These are phyloP conservation scores for Nicotiana obtusifolia DNA, from an alignment of 257 asterid genomes.

Conservation along the genomic window DNA sequence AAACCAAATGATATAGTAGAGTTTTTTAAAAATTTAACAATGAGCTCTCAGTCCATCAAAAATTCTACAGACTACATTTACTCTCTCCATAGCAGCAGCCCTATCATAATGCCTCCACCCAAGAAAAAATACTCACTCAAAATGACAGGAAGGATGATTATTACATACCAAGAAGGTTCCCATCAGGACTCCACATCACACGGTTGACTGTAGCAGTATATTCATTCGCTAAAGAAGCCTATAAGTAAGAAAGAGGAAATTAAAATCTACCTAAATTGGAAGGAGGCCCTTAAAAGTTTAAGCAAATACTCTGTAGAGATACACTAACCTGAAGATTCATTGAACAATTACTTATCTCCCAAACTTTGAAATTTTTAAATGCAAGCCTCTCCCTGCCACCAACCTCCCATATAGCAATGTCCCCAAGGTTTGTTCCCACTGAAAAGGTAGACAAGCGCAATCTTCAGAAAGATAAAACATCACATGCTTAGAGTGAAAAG, in stretches of 20 bases:
- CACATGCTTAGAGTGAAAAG: neutral
- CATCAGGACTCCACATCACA: conserved; percentile 65
- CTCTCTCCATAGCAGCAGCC: neutral
- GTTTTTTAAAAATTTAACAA: neutral
- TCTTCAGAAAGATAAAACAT: conserved; percentile 7
- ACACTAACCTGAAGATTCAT: conserved; percentile 46
- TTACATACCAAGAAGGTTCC: conserved; percentile 43
- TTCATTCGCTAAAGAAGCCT: conserved; percentile 56
- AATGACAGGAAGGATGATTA: neutral
- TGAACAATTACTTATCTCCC: conserved; percentile 55
- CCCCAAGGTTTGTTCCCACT: conserved; percentile 71
- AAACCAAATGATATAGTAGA: neutral
- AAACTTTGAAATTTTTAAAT: conserved; percentile 42
- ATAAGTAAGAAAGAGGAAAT: conserved; percentile 16
- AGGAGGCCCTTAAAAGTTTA: neutral
- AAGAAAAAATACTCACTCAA: neutral
- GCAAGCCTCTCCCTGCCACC: conserved; percentile 40
- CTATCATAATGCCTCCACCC: neutral
- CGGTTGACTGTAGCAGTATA: conserved; percentile 57
- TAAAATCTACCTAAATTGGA: neutral
- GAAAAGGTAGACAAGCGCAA: conserved; percentile 5
- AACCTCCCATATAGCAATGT: conserved; percentile 56
- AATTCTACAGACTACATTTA: neutral
- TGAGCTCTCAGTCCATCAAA: neutral
- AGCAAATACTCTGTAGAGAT: neutral